Conservation (phyloP, 129 eudicot genomes). For the Heracleum sosnowskyi region DNA sequence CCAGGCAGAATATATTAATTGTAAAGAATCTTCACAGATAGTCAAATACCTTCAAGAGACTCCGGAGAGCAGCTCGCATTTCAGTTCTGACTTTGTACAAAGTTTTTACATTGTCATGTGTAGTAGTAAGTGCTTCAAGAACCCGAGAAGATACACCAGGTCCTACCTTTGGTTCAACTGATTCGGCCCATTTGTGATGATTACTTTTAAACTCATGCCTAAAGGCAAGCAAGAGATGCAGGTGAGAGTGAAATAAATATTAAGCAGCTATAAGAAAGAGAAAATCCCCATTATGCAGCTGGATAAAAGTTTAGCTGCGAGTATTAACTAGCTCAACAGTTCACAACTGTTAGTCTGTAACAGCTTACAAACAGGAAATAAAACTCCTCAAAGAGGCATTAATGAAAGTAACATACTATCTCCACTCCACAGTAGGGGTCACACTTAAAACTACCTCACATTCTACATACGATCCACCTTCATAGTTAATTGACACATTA, state of each 20-base stretch:
- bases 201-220: conserved; percentile 84
- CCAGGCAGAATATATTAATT: not conserved
- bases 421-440: not conserved
- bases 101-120: conserved; percentile 54
- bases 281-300: not conserved
- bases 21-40: not conserved
- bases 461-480: not conserved
- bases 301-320: not conserved
- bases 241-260: conserved; percentile 6
- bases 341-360: not conserved
- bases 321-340: conserved; percentile 3
- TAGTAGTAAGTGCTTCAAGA: conserved; percentile 45
- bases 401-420: not conserved
- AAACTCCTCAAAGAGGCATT: not conserved
- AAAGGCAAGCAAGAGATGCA: conserved; percentile 13
- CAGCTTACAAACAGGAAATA: not conserved
- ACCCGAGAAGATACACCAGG: conserved; percentile 48
- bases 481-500: not conserved
- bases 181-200: conserved; percentile 75
- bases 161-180: conserved; percentile 66
- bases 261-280: not conserved
- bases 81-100: conserved; percentile 76
- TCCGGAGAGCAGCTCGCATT: conserved; percentile 66
- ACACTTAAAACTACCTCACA: not conserved
- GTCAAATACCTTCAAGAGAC: conserved; percentile 64